phyloP scores from a whole-genome alignment of 192 early-diverging fungal genomes.

The Podila horticola region DNA sequence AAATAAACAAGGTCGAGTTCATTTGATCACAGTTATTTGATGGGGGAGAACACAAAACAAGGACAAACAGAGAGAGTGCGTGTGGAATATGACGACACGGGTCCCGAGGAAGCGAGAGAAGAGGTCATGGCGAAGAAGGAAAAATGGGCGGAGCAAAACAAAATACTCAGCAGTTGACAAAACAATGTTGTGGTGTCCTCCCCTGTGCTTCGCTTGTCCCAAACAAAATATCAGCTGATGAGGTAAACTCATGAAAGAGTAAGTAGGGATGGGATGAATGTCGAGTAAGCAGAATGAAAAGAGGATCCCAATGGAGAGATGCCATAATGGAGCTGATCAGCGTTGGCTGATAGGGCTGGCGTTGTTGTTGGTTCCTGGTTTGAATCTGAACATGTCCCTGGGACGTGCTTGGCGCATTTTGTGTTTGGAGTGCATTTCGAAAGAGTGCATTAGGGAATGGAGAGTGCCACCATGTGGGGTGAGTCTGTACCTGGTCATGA shows the following conservation, averaged over 20 bases:
- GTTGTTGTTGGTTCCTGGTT: not conserved
- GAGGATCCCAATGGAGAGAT: no score
- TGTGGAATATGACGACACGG: not conserved
- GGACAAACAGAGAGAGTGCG: not conserved
- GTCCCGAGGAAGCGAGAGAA: not conserved
- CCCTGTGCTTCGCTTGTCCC: not conserved
- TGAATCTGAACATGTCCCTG: not conserved
- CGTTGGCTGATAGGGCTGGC: no score
- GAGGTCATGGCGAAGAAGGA: not conserved
- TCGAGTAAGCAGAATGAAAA: no score
- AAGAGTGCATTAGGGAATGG: not conserved
- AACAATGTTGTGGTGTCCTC: not conserved
- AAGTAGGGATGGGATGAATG: no score
- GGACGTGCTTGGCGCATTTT: no score
- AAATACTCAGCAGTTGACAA: not conserved
- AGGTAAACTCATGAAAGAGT: not conserved
- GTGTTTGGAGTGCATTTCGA: not conserved
- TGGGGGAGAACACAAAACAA: not conserved
- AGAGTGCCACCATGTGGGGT: not conserved
- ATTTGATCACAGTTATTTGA: not conserved
- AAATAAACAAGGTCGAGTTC: not conserved
- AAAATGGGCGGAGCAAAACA: not conserved
- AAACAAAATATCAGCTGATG: conserved; percentile 2
- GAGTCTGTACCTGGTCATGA: conserved; percentile 39
- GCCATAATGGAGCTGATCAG: no score